Base-by-base conservation (phyloP, 2,329 filamentous ascomycete species). In the Metarhizium sp. region DNA sequence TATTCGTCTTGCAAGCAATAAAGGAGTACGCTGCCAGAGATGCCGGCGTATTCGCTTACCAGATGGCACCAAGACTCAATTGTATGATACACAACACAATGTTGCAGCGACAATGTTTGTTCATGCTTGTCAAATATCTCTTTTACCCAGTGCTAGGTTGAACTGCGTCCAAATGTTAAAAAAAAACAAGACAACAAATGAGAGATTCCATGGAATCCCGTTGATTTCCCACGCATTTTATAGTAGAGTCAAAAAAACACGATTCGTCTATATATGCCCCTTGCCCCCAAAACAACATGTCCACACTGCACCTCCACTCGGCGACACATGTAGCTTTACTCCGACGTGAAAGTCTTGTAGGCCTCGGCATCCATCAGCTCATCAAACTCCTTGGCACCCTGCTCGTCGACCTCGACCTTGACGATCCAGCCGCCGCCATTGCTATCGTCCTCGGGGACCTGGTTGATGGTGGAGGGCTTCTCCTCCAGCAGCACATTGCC, bases 351-450 rank as follows among this genome's bases (percentile, higher is more conserved):
- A 43, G 78, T 77, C 75, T 86, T 86, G 76, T 99, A 97, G 60
- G 82, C 85, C 65, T 85, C 82, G 58, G 76, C 78, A 67, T 85
- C 85, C 88, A 97, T 89, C 67, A 96, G 76, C 11, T 69, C 73
- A 60, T 95, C 87, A 62, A 91, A 69, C 73, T 94, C 86, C 68
- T 81, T 77, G 59, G 78, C 72, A 54, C 79, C 80, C 59, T 75
- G 69, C 69, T 90, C 87, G 60, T 76, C 78, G 51, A 97, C 78
- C 73, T 88, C 79, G 59, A 97, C 84, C 82, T 90, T 92, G 55
- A 87, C 91, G 69, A 99, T 87, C 94, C 94, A 99, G 60, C 90
- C 92, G 55, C 92, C 89, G 60, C 79, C 85, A 59, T 81, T 81
- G 61, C 78, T 79, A 68, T 84, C 82, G 65, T 86, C 82, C 80